Base-by-base conservation (phyloP, 768 basidiomycete genomes). In the Pholiota microspora region DNA sequence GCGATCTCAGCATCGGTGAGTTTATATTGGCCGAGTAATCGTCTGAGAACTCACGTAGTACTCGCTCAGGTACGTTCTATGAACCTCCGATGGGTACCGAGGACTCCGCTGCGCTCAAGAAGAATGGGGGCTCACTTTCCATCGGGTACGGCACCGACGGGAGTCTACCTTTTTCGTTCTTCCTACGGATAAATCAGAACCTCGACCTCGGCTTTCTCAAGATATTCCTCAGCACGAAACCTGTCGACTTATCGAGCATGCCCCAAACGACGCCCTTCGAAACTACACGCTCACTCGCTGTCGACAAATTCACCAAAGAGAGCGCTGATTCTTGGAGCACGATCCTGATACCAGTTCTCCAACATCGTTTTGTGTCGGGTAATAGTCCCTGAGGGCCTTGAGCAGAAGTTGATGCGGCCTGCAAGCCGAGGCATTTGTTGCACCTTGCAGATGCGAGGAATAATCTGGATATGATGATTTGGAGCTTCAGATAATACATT, bases 161-260 rank as follows among this genome's bases (percentile, higher is more conserved):
- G 8, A 16, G 49, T 15, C 13, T 45, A 23, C 52, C 57, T 1
- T 52, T 59, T 36, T 51, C 57, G 3, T 59, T 54, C 23, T 59
- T 44, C 32, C 53, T 62, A 7, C 46, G 51, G 15, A 50, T 54
- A 23, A 27, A 13, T 7, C 61, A 62, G 46, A 40, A 57, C 13
- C 42, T 56, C 15, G 61, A 62, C 45, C 44, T 62, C 18, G 61
- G 58, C 5, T 62, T 59, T 42, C 53, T 62, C 12, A 62, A 62
- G 35, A 13, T 59, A 7, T 53, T 59, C 34, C 42, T 59, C 4
- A 54, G 46, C 18, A 62, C 55, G 7, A 34, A 38, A 5, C 58
- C 45, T 16, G 35, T 56, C 4, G 53, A 59, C 28, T 40, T 62
- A 12, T 56, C 53, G 2, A 51, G 29, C 21, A 50, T 62, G 5